Conservation (phyloP, 768 basidiomycete genomes). For the Mrakia frigida region DNA sequence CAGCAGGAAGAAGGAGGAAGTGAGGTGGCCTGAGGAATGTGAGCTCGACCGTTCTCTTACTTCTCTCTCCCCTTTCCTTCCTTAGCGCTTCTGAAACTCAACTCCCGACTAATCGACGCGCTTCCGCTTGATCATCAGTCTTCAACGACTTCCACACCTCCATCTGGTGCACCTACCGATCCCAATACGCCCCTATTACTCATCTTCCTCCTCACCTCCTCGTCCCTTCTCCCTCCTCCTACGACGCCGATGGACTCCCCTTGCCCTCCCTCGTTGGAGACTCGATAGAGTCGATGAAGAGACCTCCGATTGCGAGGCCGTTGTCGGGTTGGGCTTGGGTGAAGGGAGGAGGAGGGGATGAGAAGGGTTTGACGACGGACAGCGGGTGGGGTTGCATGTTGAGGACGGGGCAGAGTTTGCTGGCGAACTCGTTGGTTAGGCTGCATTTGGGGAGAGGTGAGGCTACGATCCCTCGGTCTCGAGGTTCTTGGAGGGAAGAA, state of each 20-base stretch:
- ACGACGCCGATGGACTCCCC: conserved; percentile 53
- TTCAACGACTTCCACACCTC: conserved; percentile 83
- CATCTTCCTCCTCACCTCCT: conserved; percentile 38
- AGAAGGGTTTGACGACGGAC: conserved; percentile 78
- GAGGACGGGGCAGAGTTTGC: conserved; percentile 73
- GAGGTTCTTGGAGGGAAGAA: neutral
- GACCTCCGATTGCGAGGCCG: conserved; percentile 31
- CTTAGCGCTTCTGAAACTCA: neutral
- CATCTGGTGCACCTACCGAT: conserved; percentile 88
- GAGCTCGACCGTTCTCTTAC: conserved; percentile 18
- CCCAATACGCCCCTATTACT: conserved; percentile 72
- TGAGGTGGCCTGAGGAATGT: conserved; percentile 47
- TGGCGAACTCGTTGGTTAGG: conserved; percentile 73
- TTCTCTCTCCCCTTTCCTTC: neutral
- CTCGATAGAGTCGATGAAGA: conserved; percentile 28
- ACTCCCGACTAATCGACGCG: conserved; percentile 58
- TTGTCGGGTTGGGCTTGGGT: conserved; percentile 61
- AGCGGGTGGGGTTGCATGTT: conserved; percentile 91
- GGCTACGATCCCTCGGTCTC: conserved; percentile 35
- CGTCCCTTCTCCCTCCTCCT: conserved; percentile 38
- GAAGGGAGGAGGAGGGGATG: conserved; percentile 47
- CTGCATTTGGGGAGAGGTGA: conserved; percentile 69
- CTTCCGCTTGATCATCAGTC: conserved; percentile 49
- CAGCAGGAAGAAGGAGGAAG: conserved; percentile 46
- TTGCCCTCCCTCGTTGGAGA: conserved; percentile 36